Evolutionary conservation across 116 monocot genomes (phyloP), one percentile per base, ranked within the genome.

Genomic region (Thalassia testudinum): DNA sequence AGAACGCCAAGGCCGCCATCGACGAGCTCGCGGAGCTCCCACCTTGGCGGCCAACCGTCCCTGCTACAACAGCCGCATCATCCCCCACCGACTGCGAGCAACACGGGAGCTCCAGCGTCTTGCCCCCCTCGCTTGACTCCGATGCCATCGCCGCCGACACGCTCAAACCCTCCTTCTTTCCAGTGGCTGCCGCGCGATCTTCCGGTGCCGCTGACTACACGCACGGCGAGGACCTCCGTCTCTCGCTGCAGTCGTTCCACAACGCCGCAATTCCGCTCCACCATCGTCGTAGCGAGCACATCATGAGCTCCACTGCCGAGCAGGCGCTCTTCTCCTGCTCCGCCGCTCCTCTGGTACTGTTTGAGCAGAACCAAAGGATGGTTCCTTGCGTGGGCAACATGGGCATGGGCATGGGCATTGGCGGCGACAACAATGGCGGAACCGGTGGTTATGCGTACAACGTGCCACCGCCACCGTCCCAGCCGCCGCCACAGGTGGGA

Each of bases 131-230:
- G 16, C 61, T 84, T 8, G 80, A 84, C 30, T 74, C 89, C 10
- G 77, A 89, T 22, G 52, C 78, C 26, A 82, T 82, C 18, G 78
- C 78, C 5, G 82, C 78, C 5, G 82, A 87, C 51, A 87, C 87
- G 26, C 78, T 87, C 67, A 87, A 76, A 53, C 82, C 82, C 14
- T 87, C 82, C 14, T 87, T 82, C 68, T 82, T 88, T 71, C 87
- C 87, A 1, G 67, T 74, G 24, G 70, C 64, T 26, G 19, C 27
- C 17, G n/a, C 72, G 23, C 42, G 59, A 1, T 7, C 38, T 5
- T 50, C 59, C 0, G 6, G 70, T 0, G 29, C 66, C 24, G 60
- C 60, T 3, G 67, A 72, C 38, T 52, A 63, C 19, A 21, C 70
- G 14, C 66, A 66, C 25, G 24, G 14, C 6, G 68, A 78, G 28